Base-by-base conservation (phyloP, 2,329 filamentous ascomycete species). In the Alternaria arborescens region DNA sequence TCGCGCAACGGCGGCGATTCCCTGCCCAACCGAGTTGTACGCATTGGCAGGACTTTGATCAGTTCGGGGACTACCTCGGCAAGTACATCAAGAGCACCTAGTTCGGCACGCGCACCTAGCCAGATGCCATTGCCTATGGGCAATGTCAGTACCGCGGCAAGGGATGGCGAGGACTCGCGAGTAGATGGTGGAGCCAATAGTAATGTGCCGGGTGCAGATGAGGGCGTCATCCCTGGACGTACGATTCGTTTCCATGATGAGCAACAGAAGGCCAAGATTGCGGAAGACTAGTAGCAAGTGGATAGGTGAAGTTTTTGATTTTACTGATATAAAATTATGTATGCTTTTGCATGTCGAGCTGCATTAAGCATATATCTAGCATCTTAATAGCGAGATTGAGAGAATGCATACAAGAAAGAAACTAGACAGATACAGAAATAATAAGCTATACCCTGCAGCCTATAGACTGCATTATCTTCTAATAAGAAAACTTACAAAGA, bases 31-130 rank as follows among this genome's bases (percentile, higher is more conserved):
- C 67, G 71, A 5, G 70, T 78, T 14, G 71, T 72, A 38, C 71
- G 73, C 20, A 79, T 80, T 50, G 78, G 78, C 16, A 70, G 76
- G 11, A 71, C 71, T 2, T 66, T 77, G 34, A 76, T 78, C n/a
- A 63, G 65, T 2, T 72, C 65, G 12, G 70, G 65, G 24, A 62
- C 58, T 3, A 55, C 16, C 18, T 67, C 67, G 5, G 55, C 44
- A 2, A 62, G 42, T 11, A 20, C 42, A 30, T 58, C 53, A 7
- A 56, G 58, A n/a, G 42, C 48, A 20, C 20, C 47, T 12, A 52
- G 54, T 44, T 16, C n/a, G 4, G 32, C 24, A 16, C 41, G 58
- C n/a, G 28, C 40, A 5, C 22, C 28, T 18, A 40, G 8, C 10
- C 43, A 42, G 12, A 18, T 38, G 5, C 52, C 54, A 3, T 4